Percentiles rank a stretch among this genome's conserved stretches.
Conservation (phyloP, 306 rosid genomes). For the Prunus campanulata region DNA sequence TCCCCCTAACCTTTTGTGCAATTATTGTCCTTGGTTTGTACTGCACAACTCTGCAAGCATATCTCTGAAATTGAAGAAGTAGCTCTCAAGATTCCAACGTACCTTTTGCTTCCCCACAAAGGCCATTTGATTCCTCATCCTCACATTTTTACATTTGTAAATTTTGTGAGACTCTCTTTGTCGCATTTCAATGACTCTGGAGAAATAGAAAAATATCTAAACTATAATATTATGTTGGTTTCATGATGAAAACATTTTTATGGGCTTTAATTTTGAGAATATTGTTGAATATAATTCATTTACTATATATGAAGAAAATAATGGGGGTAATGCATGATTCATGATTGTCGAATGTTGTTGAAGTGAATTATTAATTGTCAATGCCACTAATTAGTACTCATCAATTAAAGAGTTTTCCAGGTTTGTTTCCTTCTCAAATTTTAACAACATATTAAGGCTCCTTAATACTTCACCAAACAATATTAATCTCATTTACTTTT, state of each 20-base stretch:
- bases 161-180: no score
- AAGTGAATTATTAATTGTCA: no score
- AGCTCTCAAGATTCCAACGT: neutral
- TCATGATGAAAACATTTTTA: no score
- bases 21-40: neutral
- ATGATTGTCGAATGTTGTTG: no score
- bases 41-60: neutral
- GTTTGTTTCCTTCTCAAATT: neutral
- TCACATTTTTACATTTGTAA: neutral
- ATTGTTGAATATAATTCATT: no score
- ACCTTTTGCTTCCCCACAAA: conserved; percentile 18
- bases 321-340: no score
- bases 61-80: neutral
- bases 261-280: no score
- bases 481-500: neutral
- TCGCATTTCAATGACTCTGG: no score
- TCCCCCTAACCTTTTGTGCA: neutral
- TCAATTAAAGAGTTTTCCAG: neutral
- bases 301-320: no score
- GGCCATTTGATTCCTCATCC: neutral
- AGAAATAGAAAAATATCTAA: no score
- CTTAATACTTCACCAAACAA: neutral
- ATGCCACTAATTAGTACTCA: neutral
- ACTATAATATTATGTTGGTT: no score
- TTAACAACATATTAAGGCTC: neutral